Percentiles rank a stretch among this genome's conserved stretches.
phyloP scores from a whole-genome alignment of 2,329 filamentous ascomycete species.

The Tolypocladium album region DNA sequence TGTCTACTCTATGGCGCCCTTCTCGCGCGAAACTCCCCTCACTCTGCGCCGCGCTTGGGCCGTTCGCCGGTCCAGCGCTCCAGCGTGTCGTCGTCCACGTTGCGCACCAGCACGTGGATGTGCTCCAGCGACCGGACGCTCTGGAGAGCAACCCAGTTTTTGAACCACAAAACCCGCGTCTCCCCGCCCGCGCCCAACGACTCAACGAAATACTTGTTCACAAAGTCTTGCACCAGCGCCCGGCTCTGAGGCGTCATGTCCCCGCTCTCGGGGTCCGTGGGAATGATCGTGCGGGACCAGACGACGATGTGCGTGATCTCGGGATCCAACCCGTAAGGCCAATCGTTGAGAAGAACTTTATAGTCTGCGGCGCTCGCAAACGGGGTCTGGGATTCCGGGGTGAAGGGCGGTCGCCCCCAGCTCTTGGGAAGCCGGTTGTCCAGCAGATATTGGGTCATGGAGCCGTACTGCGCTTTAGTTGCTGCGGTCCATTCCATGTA shows the following conservation, averaged over 20 bases:
- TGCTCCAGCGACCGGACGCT: constrained; percentile 83
- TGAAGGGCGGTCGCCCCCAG: constrained; percentile 56
- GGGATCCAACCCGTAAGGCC: constrained; percentile 71
- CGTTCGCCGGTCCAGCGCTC: constrained; percentile 41
- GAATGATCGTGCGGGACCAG: constrained; percentile 77
- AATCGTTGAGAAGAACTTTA: constrained; percentile 77
- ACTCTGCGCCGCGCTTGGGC: constrained; percentile 21
- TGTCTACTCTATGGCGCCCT: neutral
- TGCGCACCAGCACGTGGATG: constrained; percentile 64
- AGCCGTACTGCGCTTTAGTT: constrained; percentile 63
- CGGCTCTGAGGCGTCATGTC: constrained; percentile 62
- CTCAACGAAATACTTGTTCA: constrained; percentile 58
- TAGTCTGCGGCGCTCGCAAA: constrained; percentile 47
- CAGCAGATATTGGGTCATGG: constrained; percentile 69
- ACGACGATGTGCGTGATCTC: constrained; percentile 74
- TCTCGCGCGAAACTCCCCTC: neutral
- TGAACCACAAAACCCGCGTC: constrained; percentile 68
- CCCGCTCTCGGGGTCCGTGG: constrained; percentile 58
- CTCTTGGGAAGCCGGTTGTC: constrained; percentile 53
- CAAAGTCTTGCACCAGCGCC: constrained; percentile 54
- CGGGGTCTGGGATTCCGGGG: constrained; percentile 35
- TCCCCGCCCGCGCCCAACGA: constrained; percentile 38
- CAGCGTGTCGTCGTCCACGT: constrained; percentile 39
- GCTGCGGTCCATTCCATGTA: constrained; percentile 71
- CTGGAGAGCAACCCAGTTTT: constrained; percentile 85